Percentiles rank a stretch among this genome's conserved stretches.
Evolutionary conservation across 2,329 filamentous ascomycete species (phyloP).

Genomic region (Tolypocladium guangdongense): DNA sequence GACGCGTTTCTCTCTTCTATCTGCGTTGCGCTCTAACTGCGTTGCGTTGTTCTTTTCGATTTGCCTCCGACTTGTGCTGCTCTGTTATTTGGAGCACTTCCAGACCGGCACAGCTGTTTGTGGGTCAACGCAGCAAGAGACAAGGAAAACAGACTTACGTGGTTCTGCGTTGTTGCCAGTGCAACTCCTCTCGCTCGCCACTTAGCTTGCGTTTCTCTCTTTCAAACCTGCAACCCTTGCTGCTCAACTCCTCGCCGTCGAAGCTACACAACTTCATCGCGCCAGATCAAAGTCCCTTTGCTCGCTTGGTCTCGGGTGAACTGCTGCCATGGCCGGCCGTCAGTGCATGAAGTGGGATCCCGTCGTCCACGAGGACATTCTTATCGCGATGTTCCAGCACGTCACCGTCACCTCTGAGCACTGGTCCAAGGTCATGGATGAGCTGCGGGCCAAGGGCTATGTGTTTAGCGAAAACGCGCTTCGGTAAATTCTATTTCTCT

Average conservation of each 20-base stretch:
- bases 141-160: neutral
- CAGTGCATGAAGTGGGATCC: conserved; percentile 29
- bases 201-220: neutral
- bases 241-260: neutral
- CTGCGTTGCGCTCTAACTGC: neutral
- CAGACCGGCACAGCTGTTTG: neutral
- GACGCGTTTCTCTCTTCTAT: neutral
- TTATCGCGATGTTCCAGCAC: conserved; percentile 28
- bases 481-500: conserved; percentile 17
- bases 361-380: conserved; percentile 31
- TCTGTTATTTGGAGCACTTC: neutral
- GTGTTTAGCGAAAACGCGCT: conserved; percentile 28
- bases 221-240: neutral
- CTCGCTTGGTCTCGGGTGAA: neutral
- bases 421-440: conserved; percentile 24
- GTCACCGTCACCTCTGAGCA: conserved; percentile 20
- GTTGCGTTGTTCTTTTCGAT: neutral
- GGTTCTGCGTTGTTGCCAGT: neutral
- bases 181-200: neutral
- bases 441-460: conserved; percentile 27
- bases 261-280: too few species aligned
- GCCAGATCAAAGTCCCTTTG: neutral
- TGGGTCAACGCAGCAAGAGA: neutral
- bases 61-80: neutral
- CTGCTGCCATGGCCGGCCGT: conserved; percentile 15